Evolutionary conservation across 108 stramenopile genomes (phyloP).

Genomic region (Nannochloropsis gaditana): DNA sequence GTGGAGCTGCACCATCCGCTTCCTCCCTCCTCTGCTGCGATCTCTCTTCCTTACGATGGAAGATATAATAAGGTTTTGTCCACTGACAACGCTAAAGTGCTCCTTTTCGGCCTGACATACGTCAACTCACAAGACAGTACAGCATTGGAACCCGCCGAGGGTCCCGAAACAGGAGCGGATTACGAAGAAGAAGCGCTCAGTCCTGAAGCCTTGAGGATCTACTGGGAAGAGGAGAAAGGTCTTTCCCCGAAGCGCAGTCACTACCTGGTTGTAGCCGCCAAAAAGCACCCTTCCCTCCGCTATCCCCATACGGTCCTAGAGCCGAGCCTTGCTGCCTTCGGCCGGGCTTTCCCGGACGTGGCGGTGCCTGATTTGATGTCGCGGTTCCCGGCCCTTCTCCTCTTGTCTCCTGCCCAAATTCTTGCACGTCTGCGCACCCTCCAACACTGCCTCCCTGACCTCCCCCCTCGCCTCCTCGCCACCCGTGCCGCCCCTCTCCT

Average conservation of each 20-base stretch:
- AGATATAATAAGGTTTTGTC: too few relatives aligned
- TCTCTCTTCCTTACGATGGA: too few relatives aligned
- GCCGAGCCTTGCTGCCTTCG: not conserved
- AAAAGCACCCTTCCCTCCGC: not conserved
- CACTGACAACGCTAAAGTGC: too few relatives aligned
- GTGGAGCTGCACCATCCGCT: too few relatives aligned
- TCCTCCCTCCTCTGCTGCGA: too few relatives aligned
- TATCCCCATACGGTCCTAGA: not conserved
- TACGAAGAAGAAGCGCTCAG: not conserved
- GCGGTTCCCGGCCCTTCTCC: not conserved
- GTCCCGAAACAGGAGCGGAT: not conserved
- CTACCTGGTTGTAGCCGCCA: not conserved
- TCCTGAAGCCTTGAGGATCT: not conserved
- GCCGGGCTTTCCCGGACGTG: not conserved
- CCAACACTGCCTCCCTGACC: not conserved
- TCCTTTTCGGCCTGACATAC: not conserved
- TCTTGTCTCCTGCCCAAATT: not conserved
- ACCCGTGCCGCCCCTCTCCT: not conserved
- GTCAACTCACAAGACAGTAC: not conserved
- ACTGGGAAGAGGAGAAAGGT: slow-evolving; percentile 13
- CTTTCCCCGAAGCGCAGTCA: not conserved
- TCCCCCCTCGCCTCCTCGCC: not conserved
- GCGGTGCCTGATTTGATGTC: not conserved
- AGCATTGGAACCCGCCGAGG: not conserved
- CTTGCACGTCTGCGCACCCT: not conserved